Conservation (phyloP, 352 stramenopile species). For the Globisporangium camurandrum region DNA sequence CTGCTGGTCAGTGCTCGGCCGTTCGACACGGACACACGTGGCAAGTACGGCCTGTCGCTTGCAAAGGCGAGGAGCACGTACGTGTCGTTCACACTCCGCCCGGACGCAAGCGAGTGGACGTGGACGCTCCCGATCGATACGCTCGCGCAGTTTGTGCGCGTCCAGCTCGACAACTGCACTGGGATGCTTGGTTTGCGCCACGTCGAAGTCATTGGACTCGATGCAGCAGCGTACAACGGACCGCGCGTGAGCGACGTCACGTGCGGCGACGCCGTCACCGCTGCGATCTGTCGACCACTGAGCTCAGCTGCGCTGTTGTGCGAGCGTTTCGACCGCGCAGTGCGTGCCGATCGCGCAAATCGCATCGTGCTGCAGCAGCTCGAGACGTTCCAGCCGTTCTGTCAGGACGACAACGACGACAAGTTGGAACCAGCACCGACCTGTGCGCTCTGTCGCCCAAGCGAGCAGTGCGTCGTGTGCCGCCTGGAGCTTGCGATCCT, state of each 20-base stretch:
- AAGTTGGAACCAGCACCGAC: not conserved
- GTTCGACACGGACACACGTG: slow-evolving; percentile 54
- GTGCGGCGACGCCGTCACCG: slow-evolving; percentile 45
- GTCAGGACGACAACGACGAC: slow-evolving; percentile 4
- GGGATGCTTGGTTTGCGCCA: slow-evolving; percentile 40
- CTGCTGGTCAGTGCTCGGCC: slow-evolving; percentile 44
- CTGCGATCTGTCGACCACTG: slow-evolving; percentile 45
- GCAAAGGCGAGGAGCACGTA: slow-evolving; percentile 46
- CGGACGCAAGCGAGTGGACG: slow-evolving; percentile 19
- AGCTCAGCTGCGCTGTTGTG: slow-evolving; percentile 27
- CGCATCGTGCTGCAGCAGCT: slow-evolving; percentile 48
- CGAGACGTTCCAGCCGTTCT: slow-evolving; percentile 58
- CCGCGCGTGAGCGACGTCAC: slow-evolving; percentile 46
- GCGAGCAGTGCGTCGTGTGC: slow-evolving; percentile 2
- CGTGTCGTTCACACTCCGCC: slow-evolving; percentile 23
- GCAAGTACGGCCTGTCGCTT: slow-evolving; percentile 50
- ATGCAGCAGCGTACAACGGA: slow-evolving; percentile 36
- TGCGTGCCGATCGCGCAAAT: slow-evolving; percentile 40
- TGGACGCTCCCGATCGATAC: slow-evolving; percentile 50
- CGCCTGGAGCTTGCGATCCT: not conserved
- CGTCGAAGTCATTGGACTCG: slow-evolving; percentile 42
- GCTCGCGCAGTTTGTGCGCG: slow-evolving; percentile 42
- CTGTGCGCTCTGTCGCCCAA: slow-evolving; percentile 19
- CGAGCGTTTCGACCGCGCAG: slow-evolving; percentile 45
- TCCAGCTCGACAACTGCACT: slow-evolving; percentile 49